Conservation (phyloP, 495 filamentous ascomycete species). For the Aspergillus sparsus region DNA sequence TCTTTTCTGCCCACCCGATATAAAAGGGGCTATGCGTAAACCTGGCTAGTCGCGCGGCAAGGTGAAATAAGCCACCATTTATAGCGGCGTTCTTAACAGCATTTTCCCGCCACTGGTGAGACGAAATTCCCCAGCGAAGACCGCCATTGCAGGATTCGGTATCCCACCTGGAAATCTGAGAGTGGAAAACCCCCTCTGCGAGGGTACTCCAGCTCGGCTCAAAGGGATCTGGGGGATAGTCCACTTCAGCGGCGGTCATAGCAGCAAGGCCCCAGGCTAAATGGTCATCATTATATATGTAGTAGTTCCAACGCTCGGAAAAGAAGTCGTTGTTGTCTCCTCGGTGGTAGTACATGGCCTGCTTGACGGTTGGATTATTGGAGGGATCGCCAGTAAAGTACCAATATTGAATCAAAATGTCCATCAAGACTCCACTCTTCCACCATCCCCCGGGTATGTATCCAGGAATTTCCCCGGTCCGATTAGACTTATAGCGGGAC, state of each 20-base stretch:
- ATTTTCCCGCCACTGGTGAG: slow-evolving; percentile 78
- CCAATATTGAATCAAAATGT: slow-evolving; percentile 77
- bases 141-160: slow-evolving; percentile 69
- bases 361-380: slow-evolving; percentile 62
- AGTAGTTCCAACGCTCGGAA: slow-evolving; percentile 46
- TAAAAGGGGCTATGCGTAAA: slow-evolving; percentile 80
- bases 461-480: slow-evolving; percentile 61
- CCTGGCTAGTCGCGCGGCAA: slow-evolving; percentile 68
- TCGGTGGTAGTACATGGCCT: slow-evolving; percentile 67
- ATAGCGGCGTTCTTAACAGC: slow-evolving; percentile 78
- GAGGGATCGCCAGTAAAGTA: slow-evolving; percentile 67
- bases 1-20: slow-evolving; percentile 69
- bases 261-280: slow-evolving; percentile 78
- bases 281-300: slow-evolving; percentile 76
- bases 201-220: slow-evolving; percentile 65
- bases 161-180: slow-evolving; percentile 67
- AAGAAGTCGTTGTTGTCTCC: slow-evolving; percentile 69
- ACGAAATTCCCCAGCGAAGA: slow-evolving; percentile 81
- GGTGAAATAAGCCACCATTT: slow-evolving; percentile 78
- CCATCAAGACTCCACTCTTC: slow-evolving; percentile 75
- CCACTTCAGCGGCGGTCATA: slow-evolving; percentile 71
- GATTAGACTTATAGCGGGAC: slow-evolving; percentile 63
- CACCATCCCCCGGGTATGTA: slow-evolving; percentile 70
- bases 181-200: slow-evolving; percentile 62
- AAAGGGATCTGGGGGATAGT: slow-evolving; percentile 62